phyloP scores from a whole-genome alignment of 345 rosid genomes.

The Litchi chinensis region DNA sequence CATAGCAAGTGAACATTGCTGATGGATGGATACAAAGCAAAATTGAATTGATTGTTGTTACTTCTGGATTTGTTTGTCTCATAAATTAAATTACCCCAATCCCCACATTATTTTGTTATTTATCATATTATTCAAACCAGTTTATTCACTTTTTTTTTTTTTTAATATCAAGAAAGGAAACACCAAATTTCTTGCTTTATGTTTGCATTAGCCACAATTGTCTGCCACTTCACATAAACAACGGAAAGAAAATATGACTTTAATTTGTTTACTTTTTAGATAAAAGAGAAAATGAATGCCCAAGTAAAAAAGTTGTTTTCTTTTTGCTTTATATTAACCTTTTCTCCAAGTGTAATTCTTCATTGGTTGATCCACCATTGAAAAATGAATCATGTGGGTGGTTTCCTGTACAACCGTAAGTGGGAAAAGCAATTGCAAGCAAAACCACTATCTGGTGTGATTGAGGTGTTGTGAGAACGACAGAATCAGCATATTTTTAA shows the following conservation, averaged over 20 bases:
- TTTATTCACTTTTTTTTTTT: neutral
- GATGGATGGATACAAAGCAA: constrained; percentile 8
- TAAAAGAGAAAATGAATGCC: neutral
- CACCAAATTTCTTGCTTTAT: neutral
- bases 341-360: neutral
- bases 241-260: neutral
- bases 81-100: neutral
- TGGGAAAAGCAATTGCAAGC: neutral
- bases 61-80: neutral
- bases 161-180: neutral
- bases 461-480: neutral
- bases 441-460: constrained; percentile 1
- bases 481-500: neutral
- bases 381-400: neutral
- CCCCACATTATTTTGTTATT: neutral
- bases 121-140: neutral
- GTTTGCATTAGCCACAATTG: neutral
- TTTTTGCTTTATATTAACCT: constrained; percentile 1
- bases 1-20: constrained; percentile 14
- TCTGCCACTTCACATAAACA: neutral
- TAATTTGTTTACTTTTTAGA: neutral
- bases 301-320: neutral
- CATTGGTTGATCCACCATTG: neutral
- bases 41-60: constrained; percentile 20
- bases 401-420: neutral